Conservation (phyloP, 257 asterid species). For the Nicotiana paniculata region DNA sequence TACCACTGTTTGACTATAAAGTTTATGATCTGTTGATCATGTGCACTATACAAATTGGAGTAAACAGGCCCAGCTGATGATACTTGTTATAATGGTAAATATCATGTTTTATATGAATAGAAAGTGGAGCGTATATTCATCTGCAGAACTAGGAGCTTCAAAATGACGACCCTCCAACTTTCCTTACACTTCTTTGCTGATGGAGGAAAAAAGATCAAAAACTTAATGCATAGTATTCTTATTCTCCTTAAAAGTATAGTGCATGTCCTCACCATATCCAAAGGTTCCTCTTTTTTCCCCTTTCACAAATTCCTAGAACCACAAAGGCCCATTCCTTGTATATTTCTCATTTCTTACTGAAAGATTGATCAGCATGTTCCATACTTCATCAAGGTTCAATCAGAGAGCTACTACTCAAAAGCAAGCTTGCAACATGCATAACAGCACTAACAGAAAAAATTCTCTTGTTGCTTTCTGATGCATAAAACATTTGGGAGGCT, state of each 20-base stretch:
- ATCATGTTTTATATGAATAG: neutral
- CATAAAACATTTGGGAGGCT: no score
- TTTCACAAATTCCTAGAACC: neutral
- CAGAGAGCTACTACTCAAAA: neutral
- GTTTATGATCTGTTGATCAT: neutral
- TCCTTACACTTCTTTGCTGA: neutral
- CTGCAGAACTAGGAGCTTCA: neutral
- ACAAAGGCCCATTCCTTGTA: neutral
- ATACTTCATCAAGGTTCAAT: neutral
- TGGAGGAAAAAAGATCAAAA: neutral
- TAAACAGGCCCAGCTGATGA: neutral
- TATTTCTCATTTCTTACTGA: neutral
- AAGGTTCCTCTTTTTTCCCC: neutral
- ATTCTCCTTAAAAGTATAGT: neutral
- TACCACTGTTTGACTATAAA: neutral
- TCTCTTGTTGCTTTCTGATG: no score
- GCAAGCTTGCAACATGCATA: neutral
- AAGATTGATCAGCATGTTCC: neutral
- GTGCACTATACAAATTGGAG: neutral
- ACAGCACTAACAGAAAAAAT: neutral
- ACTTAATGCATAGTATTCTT: neutral
- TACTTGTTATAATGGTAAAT: neutral
- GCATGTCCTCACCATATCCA: neutral
- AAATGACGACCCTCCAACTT: neutral
- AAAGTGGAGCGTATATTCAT: neutral